Percentiles rank a stretch among this genome's conserved stretches.
phyloP scores from a whole-genome alignment of 148 eudicot genomes.

The Drosera capensis region DNA sequence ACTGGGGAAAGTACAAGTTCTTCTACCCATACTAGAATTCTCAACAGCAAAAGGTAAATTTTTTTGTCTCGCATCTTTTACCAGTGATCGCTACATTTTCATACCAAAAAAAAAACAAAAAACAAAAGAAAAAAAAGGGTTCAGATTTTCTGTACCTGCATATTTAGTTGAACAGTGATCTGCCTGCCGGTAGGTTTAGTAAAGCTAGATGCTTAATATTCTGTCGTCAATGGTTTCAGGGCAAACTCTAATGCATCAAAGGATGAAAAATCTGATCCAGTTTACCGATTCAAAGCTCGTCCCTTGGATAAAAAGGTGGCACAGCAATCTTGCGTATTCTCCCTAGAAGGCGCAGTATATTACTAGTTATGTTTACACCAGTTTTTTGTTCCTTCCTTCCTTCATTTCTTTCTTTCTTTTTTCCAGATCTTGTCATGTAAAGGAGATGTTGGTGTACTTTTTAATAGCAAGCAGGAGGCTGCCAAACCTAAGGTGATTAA shows the following conservation, averaged over 20 bases:
- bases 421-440: conserved; percentile 14
- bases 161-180: no score
- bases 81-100: no score
- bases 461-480: conserved; percentile 11
- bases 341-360: not conserved
- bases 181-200: no score
- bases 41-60: no score
- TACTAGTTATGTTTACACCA: not conserved
- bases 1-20: no score
- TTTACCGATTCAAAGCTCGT: conserved; percentile 13
- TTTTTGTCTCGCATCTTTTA: no score
- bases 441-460: conserved; percentile 11
- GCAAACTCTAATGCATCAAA: conserved; percentile 14
- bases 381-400: conserved; percentile 2
- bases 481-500: conserved; percentile 11
- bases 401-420: conserved; percentile 2
- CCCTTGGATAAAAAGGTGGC: conserved; percentile 23
- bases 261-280: conserved; percentile 5
- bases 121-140: no score
- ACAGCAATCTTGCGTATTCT: conserved; percentile 1
- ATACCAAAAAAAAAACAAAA: no score
- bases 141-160: no score
- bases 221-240: conserved; percentile 25
- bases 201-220: no score
- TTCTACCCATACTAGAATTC: no score